A percentile compares a stretch with the other conserved stretches of the same genome.
These are phyloP conservation scores for Coemansia sp. DNA, from an alignment of 192 early-diverging fungal genomes.

Conservation along the genomic window DNA sequence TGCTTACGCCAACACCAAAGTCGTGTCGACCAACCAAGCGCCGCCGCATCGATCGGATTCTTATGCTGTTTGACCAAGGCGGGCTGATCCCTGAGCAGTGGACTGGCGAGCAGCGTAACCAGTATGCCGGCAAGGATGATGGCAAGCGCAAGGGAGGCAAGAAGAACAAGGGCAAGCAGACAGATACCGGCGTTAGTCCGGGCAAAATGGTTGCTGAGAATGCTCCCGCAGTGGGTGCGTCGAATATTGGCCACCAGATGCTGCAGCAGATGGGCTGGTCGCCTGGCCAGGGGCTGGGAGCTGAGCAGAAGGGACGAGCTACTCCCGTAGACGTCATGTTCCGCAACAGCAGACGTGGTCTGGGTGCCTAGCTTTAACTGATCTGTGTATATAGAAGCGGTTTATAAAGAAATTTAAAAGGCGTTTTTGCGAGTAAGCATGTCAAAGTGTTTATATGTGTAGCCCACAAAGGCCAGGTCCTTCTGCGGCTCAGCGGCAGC, in stretches of 20 bases:
- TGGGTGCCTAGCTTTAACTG: slow-evolving; percentile 25
- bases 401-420: slow-evolving; percentile 29
- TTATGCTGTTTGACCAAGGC: slow-evolving; percentile 34
- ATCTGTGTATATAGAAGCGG: background rate
- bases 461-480: slow-evolving; percentile 97
- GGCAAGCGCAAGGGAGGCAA: slow-evolving; percentile 12
- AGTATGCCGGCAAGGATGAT: background rate
- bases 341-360: slow-evolving; percentile 40
- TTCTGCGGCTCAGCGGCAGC: slow-evolving; percentile 62
- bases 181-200: slow-evolving; percentile 2
- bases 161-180: slow-evolving; percentile 1
- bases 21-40: slow-evolving; percentile 25
- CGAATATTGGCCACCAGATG: slow-evolving; percentile 54
- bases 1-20: slow-evolving; percentile 29
- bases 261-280: slow-evolving; percentile 53
- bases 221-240: slow-evolving; percentile 41
- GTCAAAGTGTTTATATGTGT: slow-evolving; percentile 96
- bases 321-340: slow-evolving; percentile 47
- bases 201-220: slow-evolving; percentile 42
- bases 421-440: slow-evolving; percentile 72
- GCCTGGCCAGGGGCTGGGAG: slow-evolving; percentile 47
- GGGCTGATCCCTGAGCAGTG: slow-evolving; percentile 31
- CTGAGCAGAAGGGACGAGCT: slow-evolving; percentile 39
- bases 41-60: slow-evolving; percentile 30
- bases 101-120: slow-evolving; percentile 8